Conservation (phyloP, 257 asterid genomes). For the Gynochthodes officinalis region DNA sequence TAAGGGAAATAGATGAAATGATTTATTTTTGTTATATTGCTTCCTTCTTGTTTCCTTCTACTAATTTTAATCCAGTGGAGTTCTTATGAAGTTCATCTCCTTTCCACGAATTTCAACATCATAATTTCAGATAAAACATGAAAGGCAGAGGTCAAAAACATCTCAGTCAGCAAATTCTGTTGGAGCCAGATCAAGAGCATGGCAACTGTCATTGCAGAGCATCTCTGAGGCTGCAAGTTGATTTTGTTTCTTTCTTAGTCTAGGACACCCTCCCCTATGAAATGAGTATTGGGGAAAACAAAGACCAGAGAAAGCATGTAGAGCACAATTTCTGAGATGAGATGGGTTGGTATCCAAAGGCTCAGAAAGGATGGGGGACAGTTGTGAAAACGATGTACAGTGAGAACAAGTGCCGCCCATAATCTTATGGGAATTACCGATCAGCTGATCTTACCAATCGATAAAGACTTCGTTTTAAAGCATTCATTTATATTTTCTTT, state of each 20-base stretch:
- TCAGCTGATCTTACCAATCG: slow-evolving; percentile 14
- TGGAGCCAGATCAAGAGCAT: slow-evolving; percentile 47
- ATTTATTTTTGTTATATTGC: not conserved
- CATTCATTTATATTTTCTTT: not conserved
- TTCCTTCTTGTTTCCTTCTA: not conserved
- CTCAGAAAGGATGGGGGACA: not conserved
- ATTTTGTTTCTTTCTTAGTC: slow-evolving; percentile 12
- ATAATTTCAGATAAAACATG: slow-evolving; percentile 55
- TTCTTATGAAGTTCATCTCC: not conserved
- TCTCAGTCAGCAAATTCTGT: slow-evolving; percentile 37
- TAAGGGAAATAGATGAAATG: not conserved
- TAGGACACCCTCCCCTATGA: slow-evolving; percentile 5
- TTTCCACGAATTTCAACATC: not conserved
- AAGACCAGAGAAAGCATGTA: not conserved
- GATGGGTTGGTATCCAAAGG: slow-evolving; percentile 1
- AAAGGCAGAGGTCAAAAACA: slow-evolving; percentile 49
- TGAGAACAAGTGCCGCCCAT: not conserved
- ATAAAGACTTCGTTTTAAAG: slow-evolving; percentile 18
- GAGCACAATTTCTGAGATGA: not conserved
- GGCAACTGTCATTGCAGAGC: slow-evolving; percentile 89
- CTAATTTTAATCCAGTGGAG: not conserved
- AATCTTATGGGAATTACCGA: slow-evolving; percentile 2
- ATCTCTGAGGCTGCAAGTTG: slow-evolving; percentile 76
- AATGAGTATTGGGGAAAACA: slow-evolving; percentile 3
- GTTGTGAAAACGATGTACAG: slow-evolving; percentile 16